phyloP scores from a whole-genome alignment of 2,329 filamentous ascomycete species.

The Aurifilum marmelostoma region DNA sequence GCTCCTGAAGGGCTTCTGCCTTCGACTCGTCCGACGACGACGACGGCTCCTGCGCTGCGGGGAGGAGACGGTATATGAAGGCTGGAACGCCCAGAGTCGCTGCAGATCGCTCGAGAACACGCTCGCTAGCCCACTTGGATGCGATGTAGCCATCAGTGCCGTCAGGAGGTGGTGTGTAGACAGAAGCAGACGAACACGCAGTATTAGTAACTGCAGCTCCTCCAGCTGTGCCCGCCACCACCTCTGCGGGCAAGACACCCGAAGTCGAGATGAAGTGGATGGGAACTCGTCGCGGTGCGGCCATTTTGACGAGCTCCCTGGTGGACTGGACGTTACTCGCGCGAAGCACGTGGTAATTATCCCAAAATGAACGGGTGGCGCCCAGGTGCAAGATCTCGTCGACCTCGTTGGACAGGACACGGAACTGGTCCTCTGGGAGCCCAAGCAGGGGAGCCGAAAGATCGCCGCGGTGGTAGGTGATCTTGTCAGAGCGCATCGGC shows the following conservation, averaged over 20 bases:
- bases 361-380: conserved; percentile 44
- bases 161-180: conserved; percentile 13
- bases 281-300: conserved; percentile 31
- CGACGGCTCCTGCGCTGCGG: background rate
- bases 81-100: conserved; percentile 3
- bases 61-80: conserved; percentile 18
- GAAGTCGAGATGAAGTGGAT: conserved; percentile 40
- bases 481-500: conserved; percentile 18
- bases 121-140: conserved; percentile 41
- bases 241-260: conserved; percentile 26
- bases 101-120: conserved; percentile 34
- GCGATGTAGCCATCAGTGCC: conserved; percentile 37
- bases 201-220: background rate
- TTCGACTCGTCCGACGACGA: background rate
- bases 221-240: background rate
- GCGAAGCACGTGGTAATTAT: conserved; percentile 42
- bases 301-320: conserved; percentile 39
- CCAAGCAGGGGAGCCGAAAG: conserved; percentile 32
- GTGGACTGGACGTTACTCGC: conserved; percentile 42
- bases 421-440: conserved; percentile 26
- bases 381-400: conserved; percentile 57
- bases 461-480: conserved; percentile 35
- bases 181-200: conserved; percentile 10
- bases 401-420: conserved; percentile 23
- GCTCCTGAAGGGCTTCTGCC: background rate